phyloP scores from a whole-genome alignment of 257 asterid genomes.

The Jaltomata sinuosa region DNA sequence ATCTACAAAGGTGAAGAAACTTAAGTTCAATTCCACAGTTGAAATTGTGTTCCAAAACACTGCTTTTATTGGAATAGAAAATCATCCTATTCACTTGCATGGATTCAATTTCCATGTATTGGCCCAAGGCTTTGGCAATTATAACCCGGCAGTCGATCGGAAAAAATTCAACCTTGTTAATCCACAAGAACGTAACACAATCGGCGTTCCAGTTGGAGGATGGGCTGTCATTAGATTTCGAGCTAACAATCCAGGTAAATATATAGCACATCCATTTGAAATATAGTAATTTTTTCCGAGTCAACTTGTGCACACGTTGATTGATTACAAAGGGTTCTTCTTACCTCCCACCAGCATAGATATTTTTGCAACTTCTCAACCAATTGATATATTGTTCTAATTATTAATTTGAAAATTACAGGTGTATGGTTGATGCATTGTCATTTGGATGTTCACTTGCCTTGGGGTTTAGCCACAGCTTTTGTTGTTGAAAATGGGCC shows the following conservation, averaged over 20 bases:
- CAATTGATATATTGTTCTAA: not conserved
- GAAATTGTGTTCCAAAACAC: slow-evolving; percentile 51
- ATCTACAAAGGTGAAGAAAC: slow-evolving; percentile 32
- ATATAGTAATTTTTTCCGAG: not conserved
- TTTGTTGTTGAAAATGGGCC: slow-evolving; percentile 37
- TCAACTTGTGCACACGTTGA: no score
- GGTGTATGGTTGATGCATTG: slow-evolving; percentile 57
- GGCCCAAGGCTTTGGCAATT: slow-evolving; percentile 53
- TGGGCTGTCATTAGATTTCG: slow-evolving; percentile 47
- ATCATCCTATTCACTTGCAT: slow-evolving; percentile 51
- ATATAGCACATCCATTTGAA: not conserved
- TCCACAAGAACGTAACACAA: slow-evolving; percentile 42
- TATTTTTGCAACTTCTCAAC: not conserved
- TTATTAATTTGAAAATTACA: slow-evolving; percentile 1
- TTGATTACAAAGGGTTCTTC: no score
- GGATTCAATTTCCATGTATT: slow-evolving; percentile 42
- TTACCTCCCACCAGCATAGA: not conserved
- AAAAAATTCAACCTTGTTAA: slow-evolving; percentile 32
- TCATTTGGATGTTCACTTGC: slow-evolving; percentile 51
- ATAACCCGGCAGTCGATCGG: slow-evolving; percentile 19
- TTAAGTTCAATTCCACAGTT: slow-evolving; percentile 36
- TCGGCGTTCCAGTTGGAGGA: slow-evolving; percentile 41
- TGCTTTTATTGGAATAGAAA: slow-evolving; percentile 40
- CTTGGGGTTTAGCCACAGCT: slow-evolving; percentile 43
- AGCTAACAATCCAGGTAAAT: slow-evolving; percentile 45